Evolutionary conservation across 2,329 filamentous ascomycete species (phyloP), one percentile per base, ranked within the genome.

Genomic region (Fusarium fujikuroi): DNA sequence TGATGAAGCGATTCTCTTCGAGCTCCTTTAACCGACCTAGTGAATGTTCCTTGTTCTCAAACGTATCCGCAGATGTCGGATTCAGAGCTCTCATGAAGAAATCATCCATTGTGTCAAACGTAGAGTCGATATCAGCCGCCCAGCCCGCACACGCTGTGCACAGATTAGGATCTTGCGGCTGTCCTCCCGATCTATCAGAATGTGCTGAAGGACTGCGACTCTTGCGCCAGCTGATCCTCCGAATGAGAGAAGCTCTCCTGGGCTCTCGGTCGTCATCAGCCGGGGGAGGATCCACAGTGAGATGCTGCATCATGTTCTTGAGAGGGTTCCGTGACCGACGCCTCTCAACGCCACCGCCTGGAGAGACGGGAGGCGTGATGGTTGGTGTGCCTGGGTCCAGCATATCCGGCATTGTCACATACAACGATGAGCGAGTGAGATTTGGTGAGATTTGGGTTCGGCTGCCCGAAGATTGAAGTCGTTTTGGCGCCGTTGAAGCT

Each of bases 271-370:
- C 74, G 12, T 77, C 75, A 25, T 80, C 76, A 36, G 77, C 75
- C 39, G 78, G 73, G 11, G 79, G 75, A 12, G 77, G 69, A 36
- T 82, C 80, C 56, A 82, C 80, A 37, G 80, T 81, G 53, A 82
- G 79, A 63, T 82, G 80, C 67, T 81, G 80, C 77, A 82, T 82
- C 79, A 82, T 82, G 63, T 78, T 81, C 57, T 76, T 79, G 52
- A 82, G 74, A 57, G 80, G 80, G 66, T 82, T 82, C 74, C 77
- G 79, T 54, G 80, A 82, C 30, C 80, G 75, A 40, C 80, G 79
- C 42, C 79, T 78, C 73, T 79, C 76, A 4, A 79, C 59, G 56
- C 68, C 71, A 18, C 52, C 52, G 54, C 72, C 74, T 47, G 77
- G 77, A 44, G 68, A 67, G 44, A 76, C 75, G 56, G 73, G 70